phyloP scores from a whole-genome alignment of 208 protist species.

The Leishmania guyanensis region DNA sequence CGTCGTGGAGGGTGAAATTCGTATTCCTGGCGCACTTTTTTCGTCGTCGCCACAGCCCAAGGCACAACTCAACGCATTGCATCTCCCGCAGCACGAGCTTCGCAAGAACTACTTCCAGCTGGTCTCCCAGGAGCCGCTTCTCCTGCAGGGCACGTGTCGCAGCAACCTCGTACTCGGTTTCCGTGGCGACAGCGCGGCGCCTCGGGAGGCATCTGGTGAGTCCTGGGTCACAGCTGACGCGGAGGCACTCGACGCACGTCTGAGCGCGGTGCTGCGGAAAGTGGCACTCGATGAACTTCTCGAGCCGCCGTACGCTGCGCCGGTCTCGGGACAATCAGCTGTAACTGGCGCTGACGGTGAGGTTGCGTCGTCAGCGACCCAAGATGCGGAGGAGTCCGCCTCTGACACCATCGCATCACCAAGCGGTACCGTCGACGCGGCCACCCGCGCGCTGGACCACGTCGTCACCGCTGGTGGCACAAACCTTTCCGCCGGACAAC shows the following conservation, averaged over 20 bases:
- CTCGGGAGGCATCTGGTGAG: background rate
- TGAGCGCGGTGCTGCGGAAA: conserved; percentile 49
- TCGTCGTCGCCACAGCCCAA: conserved; percentile 14
- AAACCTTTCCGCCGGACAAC: conserved; percentile 95
- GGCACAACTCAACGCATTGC: conserved; percentile 24
- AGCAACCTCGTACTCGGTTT: conserved; percentile 90
- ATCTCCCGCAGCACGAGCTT: conserved; percentile 45
- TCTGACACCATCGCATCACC: background rate
- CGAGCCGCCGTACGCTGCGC: conserved; percentile 10
- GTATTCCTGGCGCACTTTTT: conserved; percentile 24
- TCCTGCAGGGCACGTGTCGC: conserved; percentile 95
- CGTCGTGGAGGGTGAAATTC: conserved; percentile 71
- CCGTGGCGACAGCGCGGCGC: conserved; percentile 15
- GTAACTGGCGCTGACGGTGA: conserved; percentile 3
- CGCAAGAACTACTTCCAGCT: conserved; percentile 92
- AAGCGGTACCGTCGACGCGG: conserved; percentile 8
- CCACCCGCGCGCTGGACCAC: conserved; percentile 45
- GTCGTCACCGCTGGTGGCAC: conserved; percentile 64
- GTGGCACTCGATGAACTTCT: conserved; percentile 51
- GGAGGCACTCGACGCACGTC: conserved; percentile 26
- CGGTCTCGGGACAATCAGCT: background rate
- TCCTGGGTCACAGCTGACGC: background rate
- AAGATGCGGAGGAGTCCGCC: background rate
- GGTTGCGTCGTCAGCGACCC: conserved; percentile 2
- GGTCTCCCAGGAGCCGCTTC: conserved; percentile 98